Conservation (phyloP, 495 filamentous ascomycete genomes). For the Lophiostoma macrostomum region DNA sequence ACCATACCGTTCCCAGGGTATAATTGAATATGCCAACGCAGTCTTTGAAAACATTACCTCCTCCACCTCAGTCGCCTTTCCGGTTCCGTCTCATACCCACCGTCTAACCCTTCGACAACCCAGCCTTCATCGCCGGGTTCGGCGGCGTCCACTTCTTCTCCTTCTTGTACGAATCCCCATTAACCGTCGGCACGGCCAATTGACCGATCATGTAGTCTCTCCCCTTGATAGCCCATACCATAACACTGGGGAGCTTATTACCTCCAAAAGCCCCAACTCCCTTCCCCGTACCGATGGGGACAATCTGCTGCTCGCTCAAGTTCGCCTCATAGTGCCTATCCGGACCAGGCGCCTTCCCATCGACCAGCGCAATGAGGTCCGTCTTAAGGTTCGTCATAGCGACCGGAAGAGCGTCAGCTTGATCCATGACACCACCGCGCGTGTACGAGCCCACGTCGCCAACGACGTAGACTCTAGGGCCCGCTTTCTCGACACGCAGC, state of each 20-base stretch:
- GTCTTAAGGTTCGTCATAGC: slow-evolving; percentile 49
- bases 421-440: slow-evolving; percentile 43
- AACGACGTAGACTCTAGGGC: slow-evolving; percentile 48
- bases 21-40: too few species aligned
- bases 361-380: slow-evolving; percentile 39
- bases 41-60: neutral
- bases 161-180: slow-evolving; percentile 54
- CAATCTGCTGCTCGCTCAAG: slow-evolving; percentile 42
- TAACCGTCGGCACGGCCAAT: slow-evolving; percentile 49
- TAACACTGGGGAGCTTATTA: slow-evolving; percentile 50
- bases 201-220: slow-evolving; percentile 56
- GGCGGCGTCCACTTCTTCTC: slow-evolving; percentile 35
- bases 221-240: slow-evolving; percentile 61
- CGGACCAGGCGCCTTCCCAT: slow-evolving; percentile 2
- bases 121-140: neutral
- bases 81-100: neutral
- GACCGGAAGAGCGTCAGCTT: slow-evolving; percentile 45
- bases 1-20: too few species aligned
- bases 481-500: slow-evolving; percentile 48
- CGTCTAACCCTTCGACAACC: slow-evolving; percentile 10
- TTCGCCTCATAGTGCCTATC: slow-evolving; percentile 38
- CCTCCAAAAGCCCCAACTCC: slow-evolving; percentile 58
- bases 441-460: slow-evolving; percentile 45
- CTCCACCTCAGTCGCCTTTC: too few species aligned
- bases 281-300: slow-evolving; percentile 53